phyloP scores from a whole-genome alignment of 768 basidiomycete genomes.

The Suillus discolor region DNA sequence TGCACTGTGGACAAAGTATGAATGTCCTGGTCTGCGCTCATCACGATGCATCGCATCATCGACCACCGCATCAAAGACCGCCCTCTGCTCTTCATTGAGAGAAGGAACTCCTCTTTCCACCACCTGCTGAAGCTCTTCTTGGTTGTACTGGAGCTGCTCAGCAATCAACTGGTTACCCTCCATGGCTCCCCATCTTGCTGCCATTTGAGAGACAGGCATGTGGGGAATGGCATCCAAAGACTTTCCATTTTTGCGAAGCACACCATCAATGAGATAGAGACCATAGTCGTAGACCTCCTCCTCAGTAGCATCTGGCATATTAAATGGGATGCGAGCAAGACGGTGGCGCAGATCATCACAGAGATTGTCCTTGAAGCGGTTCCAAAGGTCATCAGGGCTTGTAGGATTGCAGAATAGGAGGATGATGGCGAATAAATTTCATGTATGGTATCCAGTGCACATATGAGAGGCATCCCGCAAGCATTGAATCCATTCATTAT shows the following conservation, averaged over 20 bases:
- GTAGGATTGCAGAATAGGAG: too few species aligned
- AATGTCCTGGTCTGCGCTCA: slow-evolving; percentile 13
- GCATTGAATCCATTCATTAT: too few species aligned
- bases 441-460: too few species aligned
- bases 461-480: too few species aligned
- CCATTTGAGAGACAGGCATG: slow-evolving; percentile 18
- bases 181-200: slow-evolving; percentile 19
- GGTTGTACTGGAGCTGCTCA: slow-evolving; percentile 7
- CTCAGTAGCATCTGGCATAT: slow-evolving; percentile 23
- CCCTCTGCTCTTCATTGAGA: slow-evolving; percentile 34
- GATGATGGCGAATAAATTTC: too few species aligned
- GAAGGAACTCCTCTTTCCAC: background rate
- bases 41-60: slow-evolving; percentile 19
- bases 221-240: slow-evolving; percentile 16
- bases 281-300: slow-evolving; percentile 44
- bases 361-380: too few species aligned
- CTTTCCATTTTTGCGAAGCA: slow-evolving; percentile 17
- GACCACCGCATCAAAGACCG: slow-evolving; percentile 31
- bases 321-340: too few species aligned
- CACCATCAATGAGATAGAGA: slow-evolving; percentile 39
- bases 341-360: too few species aligned
- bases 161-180: slow-evolving; percentile 22
- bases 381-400: too few species aligned
- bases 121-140: background rate
- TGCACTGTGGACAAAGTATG: slow-evolving; percentile 44